These are phyloP conservation scores for Thyridium curvatum DNA, from an alignment of 2,329 filamentous ascomycete species.

Conservation along the genomic window DNA sequence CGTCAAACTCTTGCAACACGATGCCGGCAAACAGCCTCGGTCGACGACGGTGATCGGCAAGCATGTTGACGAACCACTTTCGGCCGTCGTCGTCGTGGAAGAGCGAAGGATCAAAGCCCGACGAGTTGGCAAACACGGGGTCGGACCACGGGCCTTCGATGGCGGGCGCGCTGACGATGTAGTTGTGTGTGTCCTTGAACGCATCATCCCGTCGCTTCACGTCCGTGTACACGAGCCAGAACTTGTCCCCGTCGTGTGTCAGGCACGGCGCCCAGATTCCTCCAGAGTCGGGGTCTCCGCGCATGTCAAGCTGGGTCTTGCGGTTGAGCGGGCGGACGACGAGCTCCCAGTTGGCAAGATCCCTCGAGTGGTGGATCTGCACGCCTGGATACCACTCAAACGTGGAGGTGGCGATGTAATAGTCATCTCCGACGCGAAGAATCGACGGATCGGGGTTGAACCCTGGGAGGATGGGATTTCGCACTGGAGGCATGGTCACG, in stretches of 20 bases:
- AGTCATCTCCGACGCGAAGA: slow-evolving; percentile 43
- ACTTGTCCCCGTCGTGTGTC: slow-evolving; percentile 51
- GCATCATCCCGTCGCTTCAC: slow-evolving; percentile 62
- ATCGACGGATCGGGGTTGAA: slow-evolving; percentile 52
- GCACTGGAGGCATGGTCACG: slow-evolving; percentile 16
- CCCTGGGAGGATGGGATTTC: slow-evolving; percentile 50
- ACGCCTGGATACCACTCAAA: slow-evolving; percentile 51
- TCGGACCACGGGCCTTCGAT: slow-evolving; percentile 59
- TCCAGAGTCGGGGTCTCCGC: slow-evolving; percentile 42
- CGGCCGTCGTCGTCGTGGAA: slow-evolving; percentile 51
- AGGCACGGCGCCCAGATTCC: slow-evolving; percentile 62
- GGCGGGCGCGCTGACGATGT: slow-evolving; percentile 47
- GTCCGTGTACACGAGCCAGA: slow-evolving; percentile 60
- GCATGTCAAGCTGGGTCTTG: slow-evolving; percentile 41
- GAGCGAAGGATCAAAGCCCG: slow-evolving; percentile 55
- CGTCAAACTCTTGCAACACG: slow-evolving; percentile 51
- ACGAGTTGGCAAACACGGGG: slow-evolving; percentile 52
- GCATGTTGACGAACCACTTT: slow-evolving; percentile 53
- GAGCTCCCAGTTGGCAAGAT: slow-evolving; percentile 47
- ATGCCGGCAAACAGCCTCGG: slow-evolving; percentile 49
- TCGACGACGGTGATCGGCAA: slow-evolving; percentile 45
- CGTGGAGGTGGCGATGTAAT: slow-evolving; percentile 50
- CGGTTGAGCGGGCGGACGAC: slow-evolving; percentile 39
- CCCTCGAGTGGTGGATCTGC: slow-evolving; percentile 47
- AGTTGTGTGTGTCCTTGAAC: slow-evolving; percentile 60